A percentile compares a stretch with the other conserved stretches of the same genome.
These are phyloP conservation scores for Trichothecium roseum DNA, from an alignment of 2,329 filamentous ascomycete genomes.

Conservation along the genomic window DNA sequence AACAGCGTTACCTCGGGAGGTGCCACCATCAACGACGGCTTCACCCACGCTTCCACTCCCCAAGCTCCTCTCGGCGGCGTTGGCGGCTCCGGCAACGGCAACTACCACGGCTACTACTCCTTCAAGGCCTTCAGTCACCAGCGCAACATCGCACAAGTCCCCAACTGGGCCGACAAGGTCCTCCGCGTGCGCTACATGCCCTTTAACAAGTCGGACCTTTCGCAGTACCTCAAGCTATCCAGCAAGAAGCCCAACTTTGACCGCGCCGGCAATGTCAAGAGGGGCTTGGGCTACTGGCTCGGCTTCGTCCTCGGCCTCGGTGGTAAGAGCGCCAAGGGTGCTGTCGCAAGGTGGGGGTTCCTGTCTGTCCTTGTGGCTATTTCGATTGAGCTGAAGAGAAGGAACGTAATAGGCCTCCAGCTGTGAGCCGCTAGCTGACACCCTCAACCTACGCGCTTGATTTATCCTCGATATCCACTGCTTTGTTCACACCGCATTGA, in stretches of 20 bases:
- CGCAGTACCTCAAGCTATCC: slow-evolving; percentile 31
- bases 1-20: slow-evolving; percentile 33
- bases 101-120: slow-evolving; percentile 37
- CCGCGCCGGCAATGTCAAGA: slow-evolving; percentile 42
- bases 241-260: slow-evolving; percentile 48
- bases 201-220: slow-evolving; percentile 37
- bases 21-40: slow-evolving; percentile 38
- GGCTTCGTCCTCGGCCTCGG: slow-evolving; percentile 41
- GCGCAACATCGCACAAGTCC: slow-evolving; percentile 24
- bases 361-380: slow-evolving; percentile 27
- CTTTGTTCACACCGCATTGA: too few species aligned
- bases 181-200: slow-evolving; percentile 61
- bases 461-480: too few species aligned
- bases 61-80: slow-evolving; percentile 38
- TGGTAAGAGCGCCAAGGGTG: slow-evolving; percentile 34
- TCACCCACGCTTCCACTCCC: slow-evolving; percentile 30
- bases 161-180: slow-evolving; percentile 32
- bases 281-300: slow-evolving; percentile 44
- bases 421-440: slow-evolving; percentile 11
- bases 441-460: too few species aligned
- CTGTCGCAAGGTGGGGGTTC: slow-evolving; percentile 38
- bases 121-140: slow-evolving; percentile 32
- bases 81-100: slow-evolving; percentile 35
- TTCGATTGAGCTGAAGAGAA: slow-evolving; percentile 19
- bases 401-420: slow-evolving; percentile 21